Conservation (phyloP, 1,284 basidiomycete genomes). For the Papiliotrema flavescens region DNA sequence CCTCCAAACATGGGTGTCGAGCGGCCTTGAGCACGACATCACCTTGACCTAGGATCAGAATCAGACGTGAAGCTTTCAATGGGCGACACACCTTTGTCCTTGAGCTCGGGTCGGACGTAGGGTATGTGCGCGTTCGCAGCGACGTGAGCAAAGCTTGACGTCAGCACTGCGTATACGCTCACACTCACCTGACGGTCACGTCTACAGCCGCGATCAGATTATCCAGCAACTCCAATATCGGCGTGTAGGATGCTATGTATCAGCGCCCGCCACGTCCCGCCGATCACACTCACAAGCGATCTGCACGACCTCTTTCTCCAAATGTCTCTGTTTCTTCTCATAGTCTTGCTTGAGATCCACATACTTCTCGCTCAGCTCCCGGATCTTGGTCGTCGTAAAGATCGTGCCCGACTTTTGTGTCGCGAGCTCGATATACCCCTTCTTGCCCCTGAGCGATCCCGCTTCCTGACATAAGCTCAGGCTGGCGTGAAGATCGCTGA, state of each 20-base stretch:
- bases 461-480: constrained; percentile 61
- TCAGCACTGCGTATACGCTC: neutral
- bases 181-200: constrained; percentile 73
- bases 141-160: constrained; percentile 73
- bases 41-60: constrained; percentile 59
- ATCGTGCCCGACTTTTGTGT: constrained; percentile 85
- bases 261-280: neutral
- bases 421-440: constrained; percentile 77
- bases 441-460: constrained; percentile 64
- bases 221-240: constrained; percentile 86
- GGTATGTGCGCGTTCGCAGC: constrained; percentile 79
- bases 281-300: constrained; percentile 75
- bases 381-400: constrained; percentile 82
- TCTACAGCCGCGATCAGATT: constrained; percentile 84
- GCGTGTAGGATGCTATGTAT: constrained; percentile 74
- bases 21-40: constrained; percentile 74
- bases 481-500: neutral
- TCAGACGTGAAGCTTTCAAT: neutral
- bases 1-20: constrained; percentile 93
- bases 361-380: constrained; percentile 70
- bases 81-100: constrained; percentile 64
- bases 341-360: constrained; percentile 40
- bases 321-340: constrained; percentile 45
- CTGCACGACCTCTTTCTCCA: constrained; percentile 89
- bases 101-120: constrained; percentile 77